Base-by-base conservation (phyloP, 768 basidiomycete genomes). In the Lactarius psammicola region DNA sequence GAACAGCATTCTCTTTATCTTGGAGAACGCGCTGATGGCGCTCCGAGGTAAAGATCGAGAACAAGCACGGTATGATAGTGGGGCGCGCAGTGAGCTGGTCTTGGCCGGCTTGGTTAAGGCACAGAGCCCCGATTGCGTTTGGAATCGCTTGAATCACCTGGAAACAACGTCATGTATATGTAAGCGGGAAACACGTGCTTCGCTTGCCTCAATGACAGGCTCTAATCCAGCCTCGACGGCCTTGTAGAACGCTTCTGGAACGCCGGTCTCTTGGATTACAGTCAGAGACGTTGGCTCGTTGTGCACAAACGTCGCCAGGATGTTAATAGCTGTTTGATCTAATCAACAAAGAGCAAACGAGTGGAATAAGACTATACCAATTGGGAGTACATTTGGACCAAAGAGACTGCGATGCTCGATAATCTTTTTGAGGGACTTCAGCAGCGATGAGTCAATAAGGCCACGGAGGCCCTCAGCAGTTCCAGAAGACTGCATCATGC, bases 401-500 rank as follows among this genome's bases (percentile, higher is more conserved):
- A 96, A 97, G 28, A 92, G 80, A 38, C 82, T 83, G 31, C 94
- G 83, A 73, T 93, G 80, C 70, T 90, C 85, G 70, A 98, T 87
- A 53, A 98, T 90, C 76, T 87, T 89, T 80, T 94, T 94, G 74
- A 95, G 81, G 0, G 91, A 92, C 71, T 86, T 85, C 64, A 95
- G 79, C 26, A 98, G 79, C 2, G 92, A 87, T 58, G 90, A 89
- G 75, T 99, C 97, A 63, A 98, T 94, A 42, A 99, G 80, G 36
- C 94, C 95, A 18, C 97, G 87, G 15, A 99, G 82, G 2, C 95
- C 95, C 74, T 99, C 97, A 4, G 94, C 88, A 4, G 92, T 90
- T 10, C 96, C 96, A 0, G 94, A 90, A 0, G 91, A 90, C 72
- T 95, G 92, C 95, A 99, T 97, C 87, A 98, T 94, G 33, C 97